These are phyloP conservation scores for Cylindrotheca fusiformis DNA, from an alignment of 108 stramenopile genomes.

Conservation along the genomic window DNA sequence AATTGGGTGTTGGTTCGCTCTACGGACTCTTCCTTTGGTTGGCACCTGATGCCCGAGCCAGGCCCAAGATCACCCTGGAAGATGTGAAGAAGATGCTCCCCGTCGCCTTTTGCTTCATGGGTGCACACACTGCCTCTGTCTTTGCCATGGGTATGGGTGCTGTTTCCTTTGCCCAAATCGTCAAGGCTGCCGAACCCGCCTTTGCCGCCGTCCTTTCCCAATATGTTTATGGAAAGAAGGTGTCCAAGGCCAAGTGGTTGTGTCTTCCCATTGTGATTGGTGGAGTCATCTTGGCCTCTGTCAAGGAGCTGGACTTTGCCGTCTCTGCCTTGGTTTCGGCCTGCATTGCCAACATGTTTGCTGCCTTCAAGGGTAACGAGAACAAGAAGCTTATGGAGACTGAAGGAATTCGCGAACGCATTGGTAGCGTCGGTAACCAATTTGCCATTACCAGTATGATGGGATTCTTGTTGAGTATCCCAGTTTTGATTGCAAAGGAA, in stretches of 20 bases:
- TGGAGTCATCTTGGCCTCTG: slow-evolving; percentile 87
- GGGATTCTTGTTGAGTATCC: slow-evolving; percentile 81
- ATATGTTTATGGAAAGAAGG: slow-evolving; percentile 83
- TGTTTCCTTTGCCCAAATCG: slow-evolving; percentile 93
- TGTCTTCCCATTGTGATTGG: slow-evolving; percentile 93
- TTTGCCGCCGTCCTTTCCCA: slow-evolving; percentile 89
- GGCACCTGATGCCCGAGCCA: slow-evolving; percentile 83
- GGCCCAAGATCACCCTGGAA: slow-evolving; percentile 63
- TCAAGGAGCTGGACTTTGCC: slow-evolving; percentile 93
- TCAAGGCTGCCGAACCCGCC: slow-evolving; percentile 93
- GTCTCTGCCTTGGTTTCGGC: slow-evolving; percentile 83
- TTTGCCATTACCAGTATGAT: slow-evolving; percentile 87
- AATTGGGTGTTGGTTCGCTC: slow-evolving; percentile 82
- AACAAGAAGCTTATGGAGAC: slow-evolving; percentile 96
- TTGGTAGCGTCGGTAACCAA: slow-evolving; percentile 91
- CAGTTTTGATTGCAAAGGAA: slow-evolving; percentile 67
- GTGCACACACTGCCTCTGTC: slow-evolving; percentile 88
- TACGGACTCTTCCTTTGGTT: slow-evolving; percentile 90
- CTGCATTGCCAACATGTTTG: slow-evolving; percentile 91
- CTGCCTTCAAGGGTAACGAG: slow-evolving; percentile 91
- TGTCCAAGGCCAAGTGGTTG: slow-evolving; percentile 91
- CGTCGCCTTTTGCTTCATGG: slow-evolving; percentile 91
- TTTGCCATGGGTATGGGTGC: slow-evolving; percentile 90
- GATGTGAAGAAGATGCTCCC: slow-evolving; percentile 88
- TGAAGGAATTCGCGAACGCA: slow-evolving; percentile 80